Evolutionary conservation across 192 early-diverging fungal genomes (phyloP).

Genomic region (Dimargaris cristalligena): DNA sequence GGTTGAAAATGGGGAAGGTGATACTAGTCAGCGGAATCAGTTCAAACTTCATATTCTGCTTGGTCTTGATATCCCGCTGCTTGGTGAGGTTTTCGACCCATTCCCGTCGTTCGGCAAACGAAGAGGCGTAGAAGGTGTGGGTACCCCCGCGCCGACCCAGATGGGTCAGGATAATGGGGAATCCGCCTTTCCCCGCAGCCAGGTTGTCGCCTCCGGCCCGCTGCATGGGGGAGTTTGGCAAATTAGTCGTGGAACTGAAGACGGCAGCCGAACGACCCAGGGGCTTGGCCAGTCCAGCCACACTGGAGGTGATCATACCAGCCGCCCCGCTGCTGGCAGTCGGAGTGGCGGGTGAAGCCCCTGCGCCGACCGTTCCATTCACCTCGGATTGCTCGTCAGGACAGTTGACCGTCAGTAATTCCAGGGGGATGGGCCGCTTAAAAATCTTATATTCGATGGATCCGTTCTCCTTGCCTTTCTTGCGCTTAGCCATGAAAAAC

Average conservation of each 20-base stretch:
- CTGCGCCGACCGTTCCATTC: neutral
- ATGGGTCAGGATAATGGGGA: constrained; percentile 56
- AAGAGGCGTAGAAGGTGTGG: constrained; percentile 55
- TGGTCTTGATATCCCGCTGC: constrained; percentile 1
- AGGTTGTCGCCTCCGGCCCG: constrained; percentile 20
- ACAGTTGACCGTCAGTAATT: constrained; percentile 44
- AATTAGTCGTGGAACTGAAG: constrained; percentile 1
- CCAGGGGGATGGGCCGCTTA: constrained; percentile 66
- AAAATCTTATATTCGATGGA: constrained; percentile 26
- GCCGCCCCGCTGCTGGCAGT: constrained; percentile 16
- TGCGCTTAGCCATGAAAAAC: constrained; percentile 55
- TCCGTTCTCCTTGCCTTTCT: constrained; percentile 38
- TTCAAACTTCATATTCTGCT: constrained; percentile 20
- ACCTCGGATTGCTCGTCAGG: constrained; percentile 26
- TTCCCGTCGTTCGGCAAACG: constrained; percentile 49
- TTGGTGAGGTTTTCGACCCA: constrained; percentile 66
- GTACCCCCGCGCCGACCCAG: constrained; percentile 54
- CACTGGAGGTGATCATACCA: constrained; percentile 14
- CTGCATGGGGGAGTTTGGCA: constrained; percentile 4
- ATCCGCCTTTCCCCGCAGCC: constrained; percentile 38
- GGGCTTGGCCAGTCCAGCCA: neutral
- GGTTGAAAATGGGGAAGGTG: constrained; percentile 27
- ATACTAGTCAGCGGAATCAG: constrained; percentile 22
- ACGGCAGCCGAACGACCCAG: neutral
- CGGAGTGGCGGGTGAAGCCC: constrained; percentile 10